A percentile compares a stretch with the other conserved stretches of the same genome.
Conservation (phyloP, 1,139 yeast genomes). For the Taphrina betulina region DNA sequence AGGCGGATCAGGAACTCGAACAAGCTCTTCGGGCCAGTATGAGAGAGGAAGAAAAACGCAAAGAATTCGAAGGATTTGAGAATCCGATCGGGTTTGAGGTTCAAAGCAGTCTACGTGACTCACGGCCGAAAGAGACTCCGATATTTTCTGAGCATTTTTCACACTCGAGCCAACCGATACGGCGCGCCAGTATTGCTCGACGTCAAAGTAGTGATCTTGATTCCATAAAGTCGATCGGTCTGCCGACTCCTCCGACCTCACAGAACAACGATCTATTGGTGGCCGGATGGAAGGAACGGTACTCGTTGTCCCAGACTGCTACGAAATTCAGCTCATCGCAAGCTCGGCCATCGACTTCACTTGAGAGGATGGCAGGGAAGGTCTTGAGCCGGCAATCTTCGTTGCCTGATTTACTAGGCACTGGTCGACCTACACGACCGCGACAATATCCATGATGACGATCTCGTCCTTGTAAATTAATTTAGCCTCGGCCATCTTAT, state of each 20-base stretch:
- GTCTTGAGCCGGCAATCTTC: conserved; percentile 14
- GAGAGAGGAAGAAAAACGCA: conserved; percentile 8
- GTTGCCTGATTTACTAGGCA: background rate
- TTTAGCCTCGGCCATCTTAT: too few relatives aligned
- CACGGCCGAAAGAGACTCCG: background rate
- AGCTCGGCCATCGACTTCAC: conserved; percentile 3
- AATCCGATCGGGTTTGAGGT: conserved; percentile 18
- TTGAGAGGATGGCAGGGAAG: conserved; percentile 7
- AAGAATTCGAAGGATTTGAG: conserved; percentile 7
- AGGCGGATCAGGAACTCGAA: conserved; percentile 6
- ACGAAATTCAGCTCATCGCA: background rate
- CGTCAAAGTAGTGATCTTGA: background rate
- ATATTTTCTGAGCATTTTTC: background rate
- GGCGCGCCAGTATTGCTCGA: background rate
- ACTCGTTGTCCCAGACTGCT: background rate
- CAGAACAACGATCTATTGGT: conserved; percentile 5
- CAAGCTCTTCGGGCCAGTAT: conserved; percentile 9
- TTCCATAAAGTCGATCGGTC: background rate
- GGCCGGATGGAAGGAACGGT: conserved; percentile 8
- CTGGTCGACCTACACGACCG: too few relatives aligned
- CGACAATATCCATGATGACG: too few relatives aligned
- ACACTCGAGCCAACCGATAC: background rate
- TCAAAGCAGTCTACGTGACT: background rate
- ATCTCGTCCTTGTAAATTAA: too few relatives aligned
- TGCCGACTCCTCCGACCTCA: conserved; percentile 19